These are phyloP conservation scores for Boletus fagicola DNA, from an alignment of 768 basidiomycete genomes.

Conservation along the genomic window DNA sequence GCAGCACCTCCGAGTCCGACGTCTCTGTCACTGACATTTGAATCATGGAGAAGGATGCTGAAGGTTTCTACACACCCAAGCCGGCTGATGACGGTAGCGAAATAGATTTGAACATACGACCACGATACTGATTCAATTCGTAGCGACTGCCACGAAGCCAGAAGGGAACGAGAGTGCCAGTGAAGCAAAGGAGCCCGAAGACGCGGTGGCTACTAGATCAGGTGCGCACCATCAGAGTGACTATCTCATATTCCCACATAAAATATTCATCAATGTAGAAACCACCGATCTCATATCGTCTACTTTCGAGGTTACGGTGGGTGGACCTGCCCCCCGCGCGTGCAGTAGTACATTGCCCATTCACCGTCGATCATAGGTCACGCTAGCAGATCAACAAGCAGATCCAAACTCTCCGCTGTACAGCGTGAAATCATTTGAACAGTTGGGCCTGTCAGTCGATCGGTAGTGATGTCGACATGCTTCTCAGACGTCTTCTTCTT, in stretches of 20 bases:
- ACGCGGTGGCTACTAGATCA: constrained; percentile 16
- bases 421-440: constrained; percentile 92
- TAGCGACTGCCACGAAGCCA: constrained; percentile 19
- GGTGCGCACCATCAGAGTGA: constrained; percentile 16
- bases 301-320: constrained; percentile 79
- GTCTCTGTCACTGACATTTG: constrained; percentile 11
- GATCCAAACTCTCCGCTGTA: constrained; percentile 95
- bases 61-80: constrained; percentile 71
- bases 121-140: constrained; percentile 8
- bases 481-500: constrained; percentile 9
- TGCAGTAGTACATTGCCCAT: background rate
- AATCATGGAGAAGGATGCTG: constrained; percentile 70
- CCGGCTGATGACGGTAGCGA: constrained; percentile 40
- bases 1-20: background rate
- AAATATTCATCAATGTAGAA: constrained; percentile 9
- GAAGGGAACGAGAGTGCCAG: constrained; percentile 30
- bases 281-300: constrained; percentile 68
- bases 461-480: background rate
- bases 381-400: constrained; percentile 92
- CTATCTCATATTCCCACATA: background rate
- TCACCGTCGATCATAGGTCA: constrained; percentile 58
- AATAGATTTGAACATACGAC: background rate
- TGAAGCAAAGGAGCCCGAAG: constrained; percentile 26
- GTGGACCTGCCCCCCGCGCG: constrained; percentile 21
- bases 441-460: constrained; percentile 81